Evolutionary conservation across 2,329 filamentous ascomycete species (phyloP), one percentile per base, ranked within the genome.

Genomic region (Graphium sp.): DNA sequence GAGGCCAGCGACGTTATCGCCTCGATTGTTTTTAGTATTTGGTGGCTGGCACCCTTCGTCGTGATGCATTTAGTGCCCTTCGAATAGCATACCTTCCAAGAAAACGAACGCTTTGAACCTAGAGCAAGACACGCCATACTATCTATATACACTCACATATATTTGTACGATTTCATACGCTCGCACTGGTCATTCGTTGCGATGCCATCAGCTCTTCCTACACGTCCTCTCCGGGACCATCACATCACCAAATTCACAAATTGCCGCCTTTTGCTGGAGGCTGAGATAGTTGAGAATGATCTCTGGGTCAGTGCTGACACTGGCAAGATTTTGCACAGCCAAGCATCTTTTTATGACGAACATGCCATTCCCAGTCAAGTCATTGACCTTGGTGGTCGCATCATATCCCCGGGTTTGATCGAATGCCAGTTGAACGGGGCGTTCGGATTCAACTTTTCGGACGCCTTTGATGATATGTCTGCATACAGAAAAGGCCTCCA

Each of bases 391-490:
- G 69, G 73, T 29, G 82, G 83, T 33, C 81, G 81, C 41, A 87
- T 93, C 38, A 49, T 94, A 13, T 72, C 79, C 1, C 83, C 85
- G 0, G 85, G 85, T 16, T 65, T 94, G 45, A 89, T 94, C 41
- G 85, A 94, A 39, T 77, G 78, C 29, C 85, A 94, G 51, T 72
- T 94, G 40, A 94, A 94, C 44, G 85, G 85, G 26, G 84, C 80
- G 7, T 87, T 84, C 43, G 84, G 84, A 32, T 91, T 93, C 59
- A 87, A 93, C 56, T 93, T 91, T 49, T 89, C 82, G 4, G 71
- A 73, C 2, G 60, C 83, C 7, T 70, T 79, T n/a, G 62, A 74
- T 11, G 69, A 77, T 41, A 70, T 66, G 51, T 53, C 60, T 18
- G 60, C 66, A 29, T 93, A 91, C 42, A 66, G 68, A 33, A 76